Base-by-base conservation (phyloP, 768 basidiomycete species). In the Tricholoma matsutake region DNA sequence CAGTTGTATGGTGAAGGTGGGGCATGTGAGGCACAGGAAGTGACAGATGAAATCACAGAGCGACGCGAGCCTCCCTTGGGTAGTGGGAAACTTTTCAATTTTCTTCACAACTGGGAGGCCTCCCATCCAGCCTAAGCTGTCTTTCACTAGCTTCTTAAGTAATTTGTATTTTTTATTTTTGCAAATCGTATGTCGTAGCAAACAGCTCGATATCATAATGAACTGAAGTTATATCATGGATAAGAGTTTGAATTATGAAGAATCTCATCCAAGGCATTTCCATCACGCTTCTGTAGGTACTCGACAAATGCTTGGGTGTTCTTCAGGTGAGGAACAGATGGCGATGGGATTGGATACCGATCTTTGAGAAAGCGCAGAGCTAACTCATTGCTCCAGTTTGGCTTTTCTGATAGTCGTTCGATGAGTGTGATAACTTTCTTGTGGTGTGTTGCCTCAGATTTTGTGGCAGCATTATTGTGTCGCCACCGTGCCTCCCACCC, bases 281-380 rank as follows among this genome's bases (percentile, higher is more conserved):
- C 54, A 52, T 62, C 63, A 14, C 18, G 20, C 56, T 65, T 65
- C 56, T 65, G 64, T 6, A 62, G 59, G 10, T 35, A 25, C 29
- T 62, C 61, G 37, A 65, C 60, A 34, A 65, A 65, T 31, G 61
- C 52, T 4, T 61, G 51, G 28, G 64, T 65, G 9, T 34, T 65
- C 34, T 43, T 53, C 22, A 65, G 58, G 14, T 62, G 39, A 31
- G 57, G 43, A 10, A 57, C 32, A 16, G 61, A 35, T n/a, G 25
- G 34, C 5, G 55, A 54, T 57, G 49, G 65, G n/a, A 69, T 64
- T 4, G 65, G 62, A 55, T 70, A 72, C 29, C 28, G 62, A 1
- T 68, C 58, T 39, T 59, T 47, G 4, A 75, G 65, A 57, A 68
- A 73, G 1, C 61, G 56, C 14, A 73, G 61, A 2, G 69, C 70